Conservation (phyloP, 2,329 filamentous ascomycete species). For the Ophiocordyceps robertsii region DNA sequence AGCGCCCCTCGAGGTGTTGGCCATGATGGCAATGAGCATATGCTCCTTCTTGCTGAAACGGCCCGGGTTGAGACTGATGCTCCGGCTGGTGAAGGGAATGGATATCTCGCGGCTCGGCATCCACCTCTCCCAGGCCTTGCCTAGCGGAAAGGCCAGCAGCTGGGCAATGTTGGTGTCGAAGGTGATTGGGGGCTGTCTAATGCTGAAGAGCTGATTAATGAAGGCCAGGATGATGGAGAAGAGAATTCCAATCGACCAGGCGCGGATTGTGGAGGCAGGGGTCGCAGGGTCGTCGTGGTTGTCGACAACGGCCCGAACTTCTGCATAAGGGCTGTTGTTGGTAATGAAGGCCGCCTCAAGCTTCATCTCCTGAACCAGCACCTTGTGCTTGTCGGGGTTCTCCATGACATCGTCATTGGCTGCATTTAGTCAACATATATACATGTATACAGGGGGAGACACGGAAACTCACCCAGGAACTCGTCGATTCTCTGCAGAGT, state of each 20-base stretch:
- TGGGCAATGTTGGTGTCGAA: conserved; percentile 40
- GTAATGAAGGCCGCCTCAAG: conserved; percentile 36
- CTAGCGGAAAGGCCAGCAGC: conserved; percentile 36
- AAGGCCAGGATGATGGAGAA: conserved; percentile 32
- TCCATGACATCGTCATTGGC: conserved; percentile 16
- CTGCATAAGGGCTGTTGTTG: conserved; percentile 41
- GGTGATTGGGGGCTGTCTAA: conserved; percentile 36
- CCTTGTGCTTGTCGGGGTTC: conserved; percentile 22
- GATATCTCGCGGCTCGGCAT: conserved; percentile 27
- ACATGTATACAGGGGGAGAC: background rate
- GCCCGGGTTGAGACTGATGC: conserved; percentile 30
- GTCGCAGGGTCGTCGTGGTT: conserved; percentile 36
- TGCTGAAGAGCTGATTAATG: conserved; percentile 41
- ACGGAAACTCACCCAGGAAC: conserved; percentile 18
- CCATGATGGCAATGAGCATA: conserved; percentile 42
- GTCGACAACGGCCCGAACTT: conserved; percentile 39
- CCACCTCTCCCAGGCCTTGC: conserved; percentile 27
- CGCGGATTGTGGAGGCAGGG: conserved; percentile 37
- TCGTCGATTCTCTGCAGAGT: conserved; percentile 20
- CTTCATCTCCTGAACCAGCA: conserved; percentile 36
- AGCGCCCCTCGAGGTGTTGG: conserved; percentile 32
- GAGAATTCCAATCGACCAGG: conserved; percentile 34
- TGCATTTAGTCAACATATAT: conserved; percentile 1
- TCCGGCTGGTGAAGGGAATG: conserved; percentile 22
- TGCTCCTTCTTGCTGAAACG: conserved; percentile 43